These are phyloP conservation scores for Imleria badia DNA, from an alignment of 768 basidiomycete species.

Conservation along the genomic window DNA sequence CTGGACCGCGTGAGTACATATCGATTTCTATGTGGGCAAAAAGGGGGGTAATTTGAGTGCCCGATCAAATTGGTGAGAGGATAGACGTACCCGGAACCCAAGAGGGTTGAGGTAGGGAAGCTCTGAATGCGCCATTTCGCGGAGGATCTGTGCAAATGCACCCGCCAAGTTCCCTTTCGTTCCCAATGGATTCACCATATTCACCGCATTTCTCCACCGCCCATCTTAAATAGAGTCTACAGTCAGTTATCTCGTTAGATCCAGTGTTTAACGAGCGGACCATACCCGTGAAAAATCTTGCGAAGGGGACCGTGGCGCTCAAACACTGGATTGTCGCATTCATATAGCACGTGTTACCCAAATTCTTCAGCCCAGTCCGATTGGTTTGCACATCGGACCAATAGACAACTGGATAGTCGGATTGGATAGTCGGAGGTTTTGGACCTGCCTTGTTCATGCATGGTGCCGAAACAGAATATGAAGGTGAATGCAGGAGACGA, in stretches of 20 bases:
- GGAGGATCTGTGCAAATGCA: constrained; percentile 81
- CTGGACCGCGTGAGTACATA: constrained; percentile 60
- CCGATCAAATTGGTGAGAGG: constrained; percentile 19
- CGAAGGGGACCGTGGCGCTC: constrained; percentile 91
- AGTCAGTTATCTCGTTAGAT: constrained; percentile 1
- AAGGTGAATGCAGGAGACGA: constrained; percentile 40
- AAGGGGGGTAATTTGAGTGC: constrained; percentile 19
- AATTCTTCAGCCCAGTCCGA: constrained; percentile 86
- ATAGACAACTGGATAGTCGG: constrained; percentile 79
- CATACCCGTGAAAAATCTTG: constrained; percentile 86
- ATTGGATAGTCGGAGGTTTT: constrained; percentile 62
- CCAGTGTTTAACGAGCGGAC: neutral
- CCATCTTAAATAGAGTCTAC: constrained; percentile 49
- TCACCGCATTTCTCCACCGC: constrained; percentile 80
- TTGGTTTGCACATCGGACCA: constrained; percentile 83
- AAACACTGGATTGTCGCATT: constrained; percentile 97
- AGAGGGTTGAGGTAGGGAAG: constrained; percentile 80
- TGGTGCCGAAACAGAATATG: constrained; percentile 31
- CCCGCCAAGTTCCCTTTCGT: constrained; percentile 80
- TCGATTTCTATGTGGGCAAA: constrained; percentile 45
- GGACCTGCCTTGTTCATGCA: constrained; percentile 37
- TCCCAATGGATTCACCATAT: constrained; percentile 82
- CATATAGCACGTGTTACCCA: constrained; percentile 99
- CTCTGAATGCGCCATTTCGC: constrained; percentile 86
- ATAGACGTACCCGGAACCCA: constrained; percentile 73